phyloP scores from a whole-genome alignment of 2,329 filamentous ascomycete species.

The Stagonosporopsis chrysanthemi region DNA sequence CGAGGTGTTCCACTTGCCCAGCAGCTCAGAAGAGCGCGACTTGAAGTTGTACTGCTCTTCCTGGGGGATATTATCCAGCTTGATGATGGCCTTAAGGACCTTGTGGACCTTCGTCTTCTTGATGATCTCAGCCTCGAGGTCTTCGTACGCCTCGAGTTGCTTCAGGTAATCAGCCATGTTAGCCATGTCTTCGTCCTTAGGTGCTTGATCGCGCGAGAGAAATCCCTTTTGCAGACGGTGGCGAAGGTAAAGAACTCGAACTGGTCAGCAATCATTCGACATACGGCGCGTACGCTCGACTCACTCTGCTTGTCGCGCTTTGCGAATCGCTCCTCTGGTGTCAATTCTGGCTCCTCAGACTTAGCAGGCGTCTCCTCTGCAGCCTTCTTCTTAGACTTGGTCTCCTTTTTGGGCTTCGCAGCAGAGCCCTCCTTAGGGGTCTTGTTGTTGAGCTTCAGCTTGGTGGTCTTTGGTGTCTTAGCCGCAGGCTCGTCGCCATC shows the following conservation, averaged over 20 bases:
- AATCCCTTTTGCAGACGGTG: slow-evolving; percentile 96
- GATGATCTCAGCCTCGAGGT: slow-evolving; percentile 89
- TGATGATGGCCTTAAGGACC: slow-evolving; percentile 92
- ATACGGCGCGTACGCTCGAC: slow-evolving; percentile 6
- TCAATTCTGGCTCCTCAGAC: slow-evolving; percentile 61
- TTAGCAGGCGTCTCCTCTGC: slow-evolving; percentile 62
- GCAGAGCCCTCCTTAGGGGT: slow-evolving; percentile 49
- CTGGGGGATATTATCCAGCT: slow-evolving; percentile 77
- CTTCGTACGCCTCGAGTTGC: slow-evolving; percentile 80
- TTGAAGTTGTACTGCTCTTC: slow-evolving; percentile 93
- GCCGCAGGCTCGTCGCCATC: slow-evolving; percentile 69
- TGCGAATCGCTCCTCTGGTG: slow-evolving; percentile 62
- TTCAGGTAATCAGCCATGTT: slow-evolving; percentile 78
- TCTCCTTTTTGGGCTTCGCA: slow-evolving; percentile 67
- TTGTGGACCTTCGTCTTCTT: slow-evolving; percentile 97
- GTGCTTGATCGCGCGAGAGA: slow-evolving; percentile 80
- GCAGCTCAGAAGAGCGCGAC: slow-evolving; percentile 76
- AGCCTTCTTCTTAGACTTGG: slow-evolving; percentile 61
- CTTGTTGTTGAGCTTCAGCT: slow-evolving; percentile 55
- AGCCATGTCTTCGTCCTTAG: slow-evolving; percentile 86
- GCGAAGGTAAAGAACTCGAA: slow-evolving; percentile 82
- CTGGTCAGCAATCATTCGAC: slow-evolving; percentile 8
- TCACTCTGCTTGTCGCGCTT: slow-evolving; percentile 66
- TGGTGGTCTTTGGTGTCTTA: slow-evolving; percentile 59
- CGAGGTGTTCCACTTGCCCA: slow-evolving; percentile 89